Conservation (phyloP, 202 grass and related monocot genomes). For the Setaria viridis region DNA sequence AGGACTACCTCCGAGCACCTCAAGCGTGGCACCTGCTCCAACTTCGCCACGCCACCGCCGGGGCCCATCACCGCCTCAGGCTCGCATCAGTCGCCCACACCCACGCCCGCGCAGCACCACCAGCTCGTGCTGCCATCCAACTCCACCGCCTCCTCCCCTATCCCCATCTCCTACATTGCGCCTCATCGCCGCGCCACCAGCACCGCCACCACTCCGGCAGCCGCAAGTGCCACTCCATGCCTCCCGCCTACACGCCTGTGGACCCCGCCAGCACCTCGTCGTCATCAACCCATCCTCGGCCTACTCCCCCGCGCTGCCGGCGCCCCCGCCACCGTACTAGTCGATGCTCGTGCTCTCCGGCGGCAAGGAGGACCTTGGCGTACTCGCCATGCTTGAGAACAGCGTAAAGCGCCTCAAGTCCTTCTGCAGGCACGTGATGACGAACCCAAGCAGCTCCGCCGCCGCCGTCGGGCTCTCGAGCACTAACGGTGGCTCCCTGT, state of each 20-base stretch:
- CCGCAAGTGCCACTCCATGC: slow-evolving; percentile 70
- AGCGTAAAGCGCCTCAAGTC: slow-evolving; percentile 90
- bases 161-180: slow-evolving; percentile 64
- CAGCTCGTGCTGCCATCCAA: slow-evolving; percentile 44
- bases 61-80: slow-evolving; percentile 25
- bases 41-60: slow-evolving; percentile 58
- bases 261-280: slow-evolving; percentile 52
- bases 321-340: slow-evolving; percentile 36
- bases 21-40: slow-evolving; percentile 85
- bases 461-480: slow-evolving; percentile 27
- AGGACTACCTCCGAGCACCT: slow-evolving; percentile 85
- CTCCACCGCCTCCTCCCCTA: slow-evolving; percentile 55
- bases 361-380: slow-evolving; percentile 75
- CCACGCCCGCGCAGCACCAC: background rate
- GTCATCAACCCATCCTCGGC: slow-evolving; percentile 63
- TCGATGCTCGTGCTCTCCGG: slow-evolving; percentile 68
- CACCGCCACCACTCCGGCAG: slow-evolving; percentile 49
- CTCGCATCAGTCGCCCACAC: slow-evolving; percentile 15
- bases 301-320: slow-evolving; percentile 45
- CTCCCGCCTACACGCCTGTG: slow-evolving; percentile 24
- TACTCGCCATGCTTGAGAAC: slow-evolving; percentile 76
- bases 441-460: slow-evolving; percentile 43
- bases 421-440: slow-evolving; percentile 58
- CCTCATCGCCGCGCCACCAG: slow-evolving; percentile 46
- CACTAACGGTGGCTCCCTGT: slow-evolving; percentile 33